Conservation (phyloP, 306 rosid genomes). For the Gastrolobium bilobum region DNA sequence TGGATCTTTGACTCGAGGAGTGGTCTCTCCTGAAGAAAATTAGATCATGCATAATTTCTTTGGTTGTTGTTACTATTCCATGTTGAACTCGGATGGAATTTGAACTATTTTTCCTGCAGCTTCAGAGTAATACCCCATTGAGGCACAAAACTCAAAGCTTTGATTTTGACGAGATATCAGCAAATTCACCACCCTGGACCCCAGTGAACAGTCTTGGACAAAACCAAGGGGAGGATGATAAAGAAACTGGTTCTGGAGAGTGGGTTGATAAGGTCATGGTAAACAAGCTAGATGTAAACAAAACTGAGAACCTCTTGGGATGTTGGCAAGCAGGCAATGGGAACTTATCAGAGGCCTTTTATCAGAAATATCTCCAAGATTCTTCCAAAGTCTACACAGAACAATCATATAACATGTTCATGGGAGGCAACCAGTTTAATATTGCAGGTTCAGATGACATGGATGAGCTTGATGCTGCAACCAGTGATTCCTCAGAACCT, state of each 20-base stretch:
- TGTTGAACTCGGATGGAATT: constrained; percentile 1
- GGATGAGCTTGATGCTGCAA: constrained; percentile 92
- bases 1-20: not conserved
- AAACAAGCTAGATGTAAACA: constrained; percentile 83
- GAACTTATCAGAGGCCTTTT: constrained; percentile 70
- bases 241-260: constrained; percentile 74
- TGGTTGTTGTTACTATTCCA: constrained; percentile 36
- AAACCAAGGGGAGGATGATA: constrained; percentile 72
- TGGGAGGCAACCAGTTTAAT: constrained; percentile 68
- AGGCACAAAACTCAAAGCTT: constrained; percentile 75
- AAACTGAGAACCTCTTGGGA: constrained; percentile 67
- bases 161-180: constrained; percentile 85
- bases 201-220: constrained; percentile 70
- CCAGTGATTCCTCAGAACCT: constrained; percentile 95
- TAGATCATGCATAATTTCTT: not conserved
- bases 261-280: constrained; percentile 99
- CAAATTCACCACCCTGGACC: constrained; percentile 94
- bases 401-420: constrained; percentile 74
- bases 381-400: constrained; percentile 75
- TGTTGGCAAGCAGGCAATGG: constrained; percentile 82
- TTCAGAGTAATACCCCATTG: constrained; percentile 54
- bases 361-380: constrained; percentile 89
- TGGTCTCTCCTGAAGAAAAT: not conserved
- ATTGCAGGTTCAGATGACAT: constrained; percentile 70
- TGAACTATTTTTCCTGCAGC: constrained; percentile 60